Evolutionary conservation across 2,329 filamentous ascomycete genomes (phyloP), one percentile per base, ranked within the genome.

Genomic region (Malbranchea zuffiana): DNA sequence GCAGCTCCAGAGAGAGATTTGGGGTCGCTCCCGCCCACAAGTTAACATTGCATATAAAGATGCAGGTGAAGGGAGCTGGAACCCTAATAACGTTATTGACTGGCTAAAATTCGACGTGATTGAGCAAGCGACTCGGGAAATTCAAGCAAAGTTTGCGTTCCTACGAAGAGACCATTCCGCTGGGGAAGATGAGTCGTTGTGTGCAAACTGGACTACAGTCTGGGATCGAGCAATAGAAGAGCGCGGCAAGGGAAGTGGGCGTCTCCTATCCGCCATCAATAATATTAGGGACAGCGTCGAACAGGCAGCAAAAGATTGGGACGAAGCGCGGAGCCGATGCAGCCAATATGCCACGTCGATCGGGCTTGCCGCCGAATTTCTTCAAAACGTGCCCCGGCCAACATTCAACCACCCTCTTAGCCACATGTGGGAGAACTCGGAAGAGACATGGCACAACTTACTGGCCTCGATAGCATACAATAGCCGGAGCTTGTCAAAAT

Each of bases 81-180:
- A 12, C 36, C 4, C 8, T 5, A 33, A 44, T 2, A 63, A 66
- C 28, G 59, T 68, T 23, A 55, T 66, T 12, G 66, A 69, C 35
- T 59, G 58, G 37, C 48, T 69, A 7, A 61, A 56, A 24, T 68
- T 68, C 31, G 40, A 52, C 1, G 56, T 67, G 5, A 61, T 63
- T 5, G 40, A 45, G 6, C 41, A 42, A 0, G 53, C 59, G 27
- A 53, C 48, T 3, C 25, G 55, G 3, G 41, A 43, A 1, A 54
- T 60, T 1, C 42, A 63, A 1, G 42, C 31, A 5, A 44, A 55
- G 3, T 56, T 67, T 6, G 43, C 55, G 5, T 42, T 46, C 1
- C 42, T 45, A 2, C 60, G 54, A 29, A 42, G 51, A 1, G 47
- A 52, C 5, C 45, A 48, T 4, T 35, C 26, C 6, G 23, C 35